Base-by-base conservation (phyloP, 2,329 filamentous ascomycete species). In the Lasiodiplodia citricola region DNA sequence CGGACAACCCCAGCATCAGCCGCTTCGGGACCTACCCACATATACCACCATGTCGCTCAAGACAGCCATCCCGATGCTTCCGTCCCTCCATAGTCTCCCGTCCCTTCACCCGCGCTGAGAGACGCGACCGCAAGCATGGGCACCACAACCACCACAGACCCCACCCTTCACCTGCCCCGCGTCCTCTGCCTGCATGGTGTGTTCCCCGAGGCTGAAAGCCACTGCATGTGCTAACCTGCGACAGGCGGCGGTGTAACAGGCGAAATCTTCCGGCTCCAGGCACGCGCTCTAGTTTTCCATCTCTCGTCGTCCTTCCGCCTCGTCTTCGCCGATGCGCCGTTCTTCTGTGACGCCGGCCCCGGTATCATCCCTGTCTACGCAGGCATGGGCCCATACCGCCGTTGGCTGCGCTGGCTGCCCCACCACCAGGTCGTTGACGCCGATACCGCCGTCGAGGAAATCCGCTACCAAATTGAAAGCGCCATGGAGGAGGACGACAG, bases 111-210 rank as follows among this genome's bases (percentile, higher is more conserved):
- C 23, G 25, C 38, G 4, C 14, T 63, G 58, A 63, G 31, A 21
- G 44, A 35, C 18, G 50, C 62, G n/a, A 3, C 25, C 28, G 35
- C 47, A 23, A 68, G 18, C 35, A 68, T 68, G 67, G 67, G 47
- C 38, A 64, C 76, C 75, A 38, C 44, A 21, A 47, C 35, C 13
- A n/a, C 71, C 18, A 73, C 77, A 11, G 74, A 76, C 68, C 73
- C 76, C 28, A 56, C 66, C 13, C 75, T 84, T 51, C 70, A 77
- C 69, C 81, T 85, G 35, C 91, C 91, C 3, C 89, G 91, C 69
- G 88, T 94, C 72, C 89, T 94, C 73, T 94, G 91, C 80, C 88
- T 94, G n/a, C 92, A 94, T 78, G 92, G 67, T 68, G 4, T 21
- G 57, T 44, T 44, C 25, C 35, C 41, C 11, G n/a, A 23, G 4